phyloP scores from a whole-genome alignment of 192 early-diverging fungal species.

The Geranomyces variabilis region DNA sequence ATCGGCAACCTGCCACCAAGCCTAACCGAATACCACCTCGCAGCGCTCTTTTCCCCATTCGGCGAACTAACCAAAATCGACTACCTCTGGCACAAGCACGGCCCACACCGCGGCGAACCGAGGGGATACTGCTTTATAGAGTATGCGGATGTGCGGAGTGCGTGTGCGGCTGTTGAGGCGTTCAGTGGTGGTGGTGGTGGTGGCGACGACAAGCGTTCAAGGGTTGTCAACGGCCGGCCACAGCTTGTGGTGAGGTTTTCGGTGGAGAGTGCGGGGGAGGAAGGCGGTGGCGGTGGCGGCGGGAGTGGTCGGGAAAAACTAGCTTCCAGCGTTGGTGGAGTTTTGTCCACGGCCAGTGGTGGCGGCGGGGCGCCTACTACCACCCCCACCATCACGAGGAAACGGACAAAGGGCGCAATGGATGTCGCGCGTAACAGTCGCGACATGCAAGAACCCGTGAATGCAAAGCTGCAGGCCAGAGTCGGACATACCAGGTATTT shows the following conservation, averaged over 20 bases:
- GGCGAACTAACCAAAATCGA: conserved; percentile 68
- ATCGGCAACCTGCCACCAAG: conserved; percentile 69
- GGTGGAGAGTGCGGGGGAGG: conserved; percentile 12
- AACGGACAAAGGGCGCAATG: not conserved
- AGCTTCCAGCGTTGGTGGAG: no score
- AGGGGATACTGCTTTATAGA: conserved; percentile 76
- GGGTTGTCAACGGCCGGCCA: no score
- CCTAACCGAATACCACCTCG: conserved; percentile 68
- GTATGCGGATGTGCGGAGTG: conserved; percentile 52
- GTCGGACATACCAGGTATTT: conserved; percentile 52
- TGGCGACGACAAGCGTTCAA: conserved; percentile 59
- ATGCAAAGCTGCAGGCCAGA: conserved; percentile 43
- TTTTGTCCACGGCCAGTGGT: no score
- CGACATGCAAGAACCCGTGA: conserved; percentile 42
- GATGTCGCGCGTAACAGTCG: conserved; percentile 38
- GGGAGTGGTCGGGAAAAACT: not conserved
- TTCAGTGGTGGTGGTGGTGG: conserved; percentile 53
- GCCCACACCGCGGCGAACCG: conserved; percentile 67
- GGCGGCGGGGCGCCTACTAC: no score
- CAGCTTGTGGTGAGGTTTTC: conserved; percentile 61
- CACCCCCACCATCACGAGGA: not conserved
- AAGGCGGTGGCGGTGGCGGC: not conserved
- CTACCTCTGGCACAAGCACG: conserved; percentile 67
- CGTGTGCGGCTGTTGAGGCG: conserved; percentile 55
- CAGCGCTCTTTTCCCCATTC: conserved; percentile 70